Evolutionary conservation across 352 stramenopile species (phyloP), one percentile per base, ranked within the genome.

Genomic region (Phytophthora fragariae): DNA sequence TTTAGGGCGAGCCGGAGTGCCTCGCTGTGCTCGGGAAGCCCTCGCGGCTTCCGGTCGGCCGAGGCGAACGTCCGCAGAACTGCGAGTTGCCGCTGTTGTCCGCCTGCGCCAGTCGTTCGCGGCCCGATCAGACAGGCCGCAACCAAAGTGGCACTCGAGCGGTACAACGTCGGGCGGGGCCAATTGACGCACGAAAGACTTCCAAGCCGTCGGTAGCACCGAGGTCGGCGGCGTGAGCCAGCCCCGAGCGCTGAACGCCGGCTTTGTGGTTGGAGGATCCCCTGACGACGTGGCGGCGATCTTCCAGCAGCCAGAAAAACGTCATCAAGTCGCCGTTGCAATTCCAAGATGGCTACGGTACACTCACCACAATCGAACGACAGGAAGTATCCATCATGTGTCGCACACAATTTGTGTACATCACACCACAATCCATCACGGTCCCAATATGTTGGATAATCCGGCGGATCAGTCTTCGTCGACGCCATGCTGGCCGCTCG

Each of bases 1-100:
- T 73, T 68, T 59, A 24, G 19, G 41, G 37, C 50, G 53, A 68
- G 37, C 58, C 66, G 39, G 58, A 59, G 35, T 41, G 35, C 35
- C 9, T 10, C 27, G 37, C 35, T 41, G 59, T 24, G 44, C 33
- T 24, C 6, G 55, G 27, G 46, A 50, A 62, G 46, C 37, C 55
- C 49, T 17, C 7, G 46, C 53, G 31, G 39, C n/a, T 72, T 75
- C 61, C 66, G 63, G 19, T 58, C 70, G 53, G 21, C n/a, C 27
- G 63, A 65, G 52, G 6, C 52, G 65, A 76, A 75, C 62, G 57
- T 73, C 59, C 57, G 70, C 55, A 68, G 68, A 79, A 79, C 62
- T 70, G 27, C 52, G 50, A 62, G 49, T 44, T 68, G 37, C 46
- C 46, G 47, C 54, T 59, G 44, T 54, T 27, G 27, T 62, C 47